Evolutionary conservation across 305 asterid genomes (phyloP), one percentile per base, ranked within the genome.

Genomic region (Stenogyne calaminthoides): DNA sequence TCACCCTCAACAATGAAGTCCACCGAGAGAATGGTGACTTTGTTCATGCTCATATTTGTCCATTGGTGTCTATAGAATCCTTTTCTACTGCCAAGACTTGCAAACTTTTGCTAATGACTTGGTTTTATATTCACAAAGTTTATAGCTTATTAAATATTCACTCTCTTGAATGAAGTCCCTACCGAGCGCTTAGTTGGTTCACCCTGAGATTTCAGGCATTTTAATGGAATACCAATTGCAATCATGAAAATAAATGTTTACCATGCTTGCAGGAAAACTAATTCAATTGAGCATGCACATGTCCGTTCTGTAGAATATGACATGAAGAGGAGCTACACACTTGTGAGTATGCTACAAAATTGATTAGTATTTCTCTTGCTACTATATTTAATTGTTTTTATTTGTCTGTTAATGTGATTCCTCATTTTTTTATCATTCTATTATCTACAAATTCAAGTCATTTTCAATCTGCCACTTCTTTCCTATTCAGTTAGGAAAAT

Each of bases 221-320:
- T 49, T n/a, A 63, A 73, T 9, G 69, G 12, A 71, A 47, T 18
- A 10, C n/a, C 10, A 44, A 59, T 42, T 47, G 57, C 64, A n/a
- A 39, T 59, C 54, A 74, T 76, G 74, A 72, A 67, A 58, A 55
- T 25, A 67, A 52, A 58, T 49, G 34, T 63, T 77, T 76, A 25
- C 73, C 10, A 16, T 72, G 56, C 68, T 80, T 87, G 84, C 91
- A 91, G 98, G 93, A 92, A 86, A 77, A 84, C 89, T 1, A 83
- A 80, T 78, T 86, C 96, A 70, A 92, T 94, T 78, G 95, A 88
- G 83, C 96, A 88, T 65, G 84, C 91, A 2, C 95, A 90, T 79
- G 88, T 85, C 59, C 98, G 92, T 58, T 88, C 84, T 85, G 87
- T 95, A 73, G 99, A 95, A 74, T 92, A 95, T 80, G 86, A 90